These are phyloP conservation scores for Cystodermella granulosa DNA, from an alignment of 1,284 basidiomycete genomes.

Conservation along the genomic window DNA sequence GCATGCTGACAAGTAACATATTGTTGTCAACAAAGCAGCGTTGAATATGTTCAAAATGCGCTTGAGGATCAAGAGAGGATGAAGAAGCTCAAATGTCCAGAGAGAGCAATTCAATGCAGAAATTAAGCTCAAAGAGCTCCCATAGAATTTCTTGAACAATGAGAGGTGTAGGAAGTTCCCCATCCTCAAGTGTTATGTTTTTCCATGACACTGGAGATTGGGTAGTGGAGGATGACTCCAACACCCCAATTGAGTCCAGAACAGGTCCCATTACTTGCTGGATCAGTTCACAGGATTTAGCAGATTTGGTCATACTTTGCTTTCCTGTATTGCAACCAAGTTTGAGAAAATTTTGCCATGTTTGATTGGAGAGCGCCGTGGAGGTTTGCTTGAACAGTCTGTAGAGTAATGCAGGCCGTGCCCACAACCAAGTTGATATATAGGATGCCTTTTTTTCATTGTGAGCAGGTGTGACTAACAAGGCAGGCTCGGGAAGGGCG, in stretches of 20 bases:
- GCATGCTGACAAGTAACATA: no score
- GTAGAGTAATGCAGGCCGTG: background rate
- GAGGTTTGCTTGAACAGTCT: background rate
- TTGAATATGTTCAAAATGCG: no score
- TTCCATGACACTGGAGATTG: background rate
- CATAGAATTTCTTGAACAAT: background rate
- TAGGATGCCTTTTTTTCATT: background rate
- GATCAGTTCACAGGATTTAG: background rate
- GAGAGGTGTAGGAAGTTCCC: background rate
- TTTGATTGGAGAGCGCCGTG: no score
- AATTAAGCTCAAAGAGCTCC: background rate
- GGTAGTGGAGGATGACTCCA: background rate
- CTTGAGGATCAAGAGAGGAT: no score
- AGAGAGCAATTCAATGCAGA: background rate
- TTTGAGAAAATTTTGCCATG: background rate
- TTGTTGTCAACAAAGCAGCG: no score
- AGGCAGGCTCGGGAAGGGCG: no score
- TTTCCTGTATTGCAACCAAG: background rate
- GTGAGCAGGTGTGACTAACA: background rate
- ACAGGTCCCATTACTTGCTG: background rate
- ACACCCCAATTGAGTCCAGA: background rate
- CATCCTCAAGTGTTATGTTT: background rate
- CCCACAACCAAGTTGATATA: background rate
- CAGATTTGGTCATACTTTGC: background rate
- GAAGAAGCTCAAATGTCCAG: background rate